Conservation (phyloP, 2,329 filamentous ascomycete genomes). For the Aspergillus sergii region DNA sequence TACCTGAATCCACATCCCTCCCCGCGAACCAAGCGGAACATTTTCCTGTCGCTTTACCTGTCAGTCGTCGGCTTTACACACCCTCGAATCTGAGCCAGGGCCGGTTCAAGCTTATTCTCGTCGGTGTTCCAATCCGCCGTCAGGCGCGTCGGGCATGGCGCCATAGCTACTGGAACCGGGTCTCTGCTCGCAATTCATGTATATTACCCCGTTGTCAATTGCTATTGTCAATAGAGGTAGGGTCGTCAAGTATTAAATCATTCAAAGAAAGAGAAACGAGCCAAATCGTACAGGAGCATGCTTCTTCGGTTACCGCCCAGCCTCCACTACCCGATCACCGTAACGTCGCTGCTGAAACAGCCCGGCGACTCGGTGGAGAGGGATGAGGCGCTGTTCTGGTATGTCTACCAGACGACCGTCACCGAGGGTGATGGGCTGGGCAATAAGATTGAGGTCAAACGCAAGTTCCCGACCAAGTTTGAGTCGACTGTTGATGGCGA, state of each 20-base stretch:
- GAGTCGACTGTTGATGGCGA: conserved; percentile 82
- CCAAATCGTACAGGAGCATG: conserved; percentile 36
- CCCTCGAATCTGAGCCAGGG: background rate
- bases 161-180: conserved; percentile 16
- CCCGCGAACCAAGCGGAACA: background rate
- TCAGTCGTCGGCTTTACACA: background rate
- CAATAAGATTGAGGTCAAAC: conserved; percentile 69
- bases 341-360: conserved; percentile 79
- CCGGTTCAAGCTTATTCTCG: conserved; percentile 2
- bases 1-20: background rate
- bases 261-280: conserved; percentile 4
- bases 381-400: conserved; percentile 79
- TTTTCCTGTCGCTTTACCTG: background rate
- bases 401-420: conserved; percentile 77
- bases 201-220: background rate
- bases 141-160: conserved; percentile 21
- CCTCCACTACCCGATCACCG: conserved; percentile 90
- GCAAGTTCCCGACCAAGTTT: conserved; percentile 76
- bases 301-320: conserved; percentile 52
- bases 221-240: conserved; percentile 1
- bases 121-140: conserved; percentile 6
- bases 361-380: conserved; percentile 75
- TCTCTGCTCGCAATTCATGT: conserved; percentile 8
- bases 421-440: conserved; percentile 70
- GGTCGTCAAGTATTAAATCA: conserved; percentile 1